Evolutionary conservation across 495 filamentous ascomycete genomes (phyloP), one percentile per base, ranked within the genome.

Genomic region (Achaetomiella virescens): DNA sequence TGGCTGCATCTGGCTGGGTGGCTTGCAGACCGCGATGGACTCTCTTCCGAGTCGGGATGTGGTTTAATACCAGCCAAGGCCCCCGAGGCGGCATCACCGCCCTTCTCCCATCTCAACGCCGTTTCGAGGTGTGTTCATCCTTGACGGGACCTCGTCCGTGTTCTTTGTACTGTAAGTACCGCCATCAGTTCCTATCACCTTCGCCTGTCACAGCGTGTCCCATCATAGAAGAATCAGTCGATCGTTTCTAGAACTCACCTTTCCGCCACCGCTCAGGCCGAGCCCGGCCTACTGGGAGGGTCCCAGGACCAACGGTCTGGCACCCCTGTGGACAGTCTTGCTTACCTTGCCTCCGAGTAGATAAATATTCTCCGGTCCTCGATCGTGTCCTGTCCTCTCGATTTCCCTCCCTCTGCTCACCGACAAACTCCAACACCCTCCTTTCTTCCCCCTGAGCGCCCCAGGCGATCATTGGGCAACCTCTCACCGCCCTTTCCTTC

Each of bases 231-330:
- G 36, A 42, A 36, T 22, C 36, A 27, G 53, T 17, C 44, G 45
- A 48, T 55, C 44, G 27, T 55, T 55, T 55, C 53, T 40, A 43
- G 53, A 55, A 55, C 44, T 18, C 15, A 17, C 33, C 22, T 29
- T 48, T 25, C 42, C 44, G 53, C 53, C 53, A 55, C 53, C 53
- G 44, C 45, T 42, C 45, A 55, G 37, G 21, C 45, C 53, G 53
- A 49, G 10, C 12, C 25, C 44, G 53, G 53, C 22, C 24, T 33
- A 18, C 20, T 24, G 22, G 36, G 25, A 11, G 6, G 18, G 0
- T 22, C 35, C 27, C 9, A 31, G 27, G 27, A 31, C 44, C 37
- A 10, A 17, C 5, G 9, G 24, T 10, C 37, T 24, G 35, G 29
- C 33, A 5, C 33, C 50, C 38, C 12, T 25, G 18, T 40, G 7